These are phyloP conservation scores for Inosperma sp. DNA, from an alignment of 768 basidiomycete genomes.

Conservation along the genomic window DNA sequence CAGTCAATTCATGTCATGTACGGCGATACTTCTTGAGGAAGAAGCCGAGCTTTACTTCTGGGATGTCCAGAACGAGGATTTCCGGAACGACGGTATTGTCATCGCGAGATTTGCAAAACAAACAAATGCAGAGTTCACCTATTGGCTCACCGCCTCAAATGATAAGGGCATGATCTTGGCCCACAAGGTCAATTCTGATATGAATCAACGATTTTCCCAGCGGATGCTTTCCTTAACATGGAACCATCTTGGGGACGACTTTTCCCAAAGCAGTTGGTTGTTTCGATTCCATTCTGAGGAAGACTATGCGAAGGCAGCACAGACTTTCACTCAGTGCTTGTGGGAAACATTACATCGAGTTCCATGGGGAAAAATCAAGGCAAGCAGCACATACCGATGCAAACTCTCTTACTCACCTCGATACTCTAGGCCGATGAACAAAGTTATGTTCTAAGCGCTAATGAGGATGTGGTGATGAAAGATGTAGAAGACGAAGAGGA, in stretches of 20 bases:
- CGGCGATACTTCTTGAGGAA: slow-evolving; percentile 33
- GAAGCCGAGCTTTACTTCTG: slow-evolving; percentile 61
- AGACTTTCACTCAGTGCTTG: slow-evolving; percentile 59
- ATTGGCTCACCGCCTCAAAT: slow-evolving; percentile 54
- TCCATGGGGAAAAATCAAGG: slow-evolving; percentile 80
- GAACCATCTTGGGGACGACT: slow-evolving; percentile 63
- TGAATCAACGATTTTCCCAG: slow-evolving; percentile 67
- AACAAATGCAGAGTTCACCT: slow-evolving; percentile 44
- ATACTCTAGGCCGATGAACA: slow-evolving; percentile 70
- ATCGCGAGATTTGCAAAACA: slow-evolving; percentile 49
- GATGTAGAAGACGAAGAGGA: slow-evolving; percentile 71
- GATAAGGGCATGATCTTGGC: slow-evolving; percentile 49
- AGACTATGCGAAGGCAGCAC: slow-evolving; percentile 55
- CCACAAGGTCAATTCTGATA: slow-evolving; percentile 59
- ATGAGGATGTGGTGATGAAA: slow-evolving; percentile 86
- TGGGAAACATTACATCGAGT: slow-evolving; percentile 79
- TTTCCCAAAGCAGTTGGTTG: slow-evolving; percentile 72
- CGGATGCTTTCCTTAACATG: slow-evolving; percentile 78
- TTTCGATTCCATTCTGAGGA: slow-evolving; percentile 60
- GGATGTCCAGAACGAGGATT: slow-evolving; percentile 47
- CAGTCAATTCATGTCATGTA: slow-evolving; percentile 21
- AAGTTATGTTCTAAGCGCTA: slow-evolving; percentile 72
- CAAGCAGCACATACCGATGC: slow-evolving; percentile 22
- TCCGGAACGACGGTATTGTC: slow-evolving; percentile 50
- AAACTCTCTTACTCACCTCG: neutral